These are phyloP conservation scores for Xylaria hypoxylon DNA, from an alignment of 2,329 filamentous ascomycete species.

Conservation along the genomic window DNA sequence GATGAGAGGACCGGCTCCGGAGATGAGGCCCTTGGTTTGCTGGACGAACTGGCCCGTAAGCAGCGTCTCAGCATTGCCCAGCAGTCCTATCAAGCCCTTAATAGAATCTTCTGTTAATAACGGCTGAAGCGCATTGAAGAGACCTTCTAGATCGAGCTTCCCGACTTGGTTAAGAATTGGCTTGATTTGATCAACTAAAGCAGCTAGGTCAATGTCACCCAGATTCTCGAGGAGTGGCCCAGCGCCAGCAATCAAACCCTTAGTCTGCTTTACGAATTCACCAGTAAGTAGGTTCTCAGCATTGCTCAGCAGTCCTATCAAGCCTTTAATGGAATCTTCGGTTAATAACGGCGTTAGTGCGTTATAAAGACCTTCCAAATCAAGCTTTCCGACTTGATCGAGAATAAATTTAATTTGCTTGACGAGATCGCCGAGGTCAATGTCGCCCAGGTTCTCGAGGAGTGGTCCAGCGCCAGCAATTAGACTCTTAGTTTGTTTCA, in stretches of 20 bases:
- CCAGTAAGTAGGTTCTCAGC: conserved; percentile 54
- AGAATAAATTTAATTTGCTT: conserved; percentile 41
- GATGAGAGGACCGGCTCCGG: conserved; percentile 45
- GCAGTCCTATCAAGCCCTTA: conserved; percentile 47
- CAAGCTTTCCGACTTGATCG: conserved; percentile 48
- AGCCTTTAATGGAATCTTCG: conserved; percentile 44
- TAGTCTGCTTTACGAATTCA: conserved; percentile 46
- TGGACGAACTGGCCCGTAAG: conserved; percentile 45
- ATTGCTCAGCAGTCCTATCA: conserved; percentile 53
- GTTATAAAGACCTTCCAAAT: conserved; percentile 52
- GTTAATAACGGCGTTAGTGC: conserved; percentile 53
- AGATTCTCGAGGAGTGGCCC: conserved; percentile 51
- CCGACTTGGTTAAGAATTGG: conserved; percentile 48
- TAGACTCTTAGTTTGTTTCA: conserved; percentile 43
- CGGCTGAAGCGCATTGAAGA: conserved; percentile 52
- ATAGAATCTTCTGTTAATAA: conserved; percentile 51
- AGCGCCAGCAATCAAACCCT: conserved; percentile 43
- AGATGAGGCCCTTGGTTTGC: conserved; percentile 46
- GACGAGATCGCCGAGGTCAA: conserved; percentile 51
- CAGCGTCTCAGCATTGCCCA: conserved; percentile 49
- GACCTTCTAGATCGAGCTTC: conserved; percentile 51
- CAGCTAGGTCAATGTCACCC: conserved; percentile 50
- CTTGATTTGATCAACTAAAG: conserved; percentile 44
- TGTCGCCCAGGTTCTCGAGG: conserved; percentile 47
- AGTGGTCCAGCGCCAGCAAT: conserved; percentile 48